Evolutionary conservation across 805 yeast species (phyloP), one percentile per base, ranked within the genome.

Genomic region (Suhomyces sp.): DNA sequence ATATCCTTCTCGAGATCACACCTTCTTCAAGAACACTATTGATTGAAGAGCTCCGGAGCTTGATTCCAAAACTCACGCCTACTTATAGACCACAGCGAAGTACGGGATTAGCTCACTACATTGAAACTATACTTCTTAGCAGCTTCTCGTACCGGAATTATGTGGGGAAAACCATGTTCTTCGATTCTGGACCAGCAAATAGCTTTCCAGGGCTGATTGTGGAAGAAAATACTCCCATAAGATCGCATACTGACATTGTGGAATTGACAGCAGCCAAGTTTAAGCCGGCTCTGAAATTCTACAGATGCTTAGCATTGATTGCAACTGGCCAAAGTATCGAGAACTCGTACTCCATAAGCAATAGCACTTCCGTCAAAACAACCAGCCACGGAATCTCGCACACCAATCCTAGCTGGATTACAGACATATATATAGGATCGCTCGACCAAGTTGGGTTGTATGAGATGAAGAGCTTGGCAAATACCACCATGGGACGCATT

Each of bases 381-480:
- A 62, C 69, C 49, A 51, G 58, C 13, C 53, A 51, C 8, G 53
- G 50, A 12, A 31, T 31, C 6, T 9, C 50, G n/a, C 22, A 10
- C 9, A 10, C 21, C 20, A 22, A 33, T 13, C 64, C 73, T 2
- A 53, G 55, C 29, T 69, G 71, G 68, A 48, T 65, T 1, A 53
- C 66, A 24, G 68, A 73, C 48, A 47, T 76, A 4, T 74, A 66
- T 53, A 54, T 68, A 1, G 77, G 73, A 1, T 69, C 76, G 1
- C 57, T 67, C 15, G 79, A 76, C 49, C 79, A 76, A 54, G 69
- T 66, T 1, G 80, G 80, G 1, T 46, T 73, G 9, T 73, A 71
- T 53, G 80, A 76, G 52, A 73, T 75, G 79, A 70, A 65, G 48
- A 47, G 64, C 1, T 54, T 76, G 50, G 61, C 65, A 3, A 60